Evolutionary conservation across 2,329 filamentous ascomycete species (phyloP), one percentile per base, ranked within the genome.

Genomic region (Amylocarpus encephaloides): DNA sequence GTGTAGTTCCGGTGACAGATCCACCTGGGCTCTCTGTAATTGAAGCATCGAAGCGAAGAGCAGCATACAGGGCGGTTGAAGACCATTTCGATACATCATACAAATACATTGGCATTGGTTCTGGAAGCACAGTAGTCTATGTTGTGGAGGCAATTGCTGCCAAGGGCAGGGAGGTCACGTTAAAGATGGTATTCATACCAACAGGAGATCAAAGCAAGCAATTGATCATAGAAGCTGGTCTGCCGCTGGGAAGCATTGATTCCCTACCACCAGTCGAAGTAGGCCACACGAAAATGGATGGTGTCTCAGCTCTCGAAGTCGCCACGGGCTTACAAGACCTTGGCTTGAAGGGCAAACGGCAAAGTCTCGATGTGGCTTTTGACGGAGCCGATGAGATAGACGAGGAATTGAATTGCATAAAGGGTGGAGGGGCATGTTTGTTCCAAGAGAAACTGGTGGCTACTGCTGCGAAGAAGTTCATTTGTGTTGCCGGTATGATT

Each of bases 361-460:
- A 70, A 52, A 70, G 83, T 65, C 77, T 98, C 26, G 92, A 97
- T 63, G 86, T 97, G 15, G 88, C 87, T 44, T 98, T 98, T 66
- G 93, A 98, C 65, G 93, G 93, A 48, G 93, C 93, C 3, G 93
- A 98, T 67, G 93, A 98, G 73, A 90, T 98, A 30, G 93, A 98
- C 66, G 83, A 88, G 42, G 87, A 94, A 46, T 72, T 98, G 53
- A 98, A 97, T 70, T 89, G 92, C 66, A 97, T 98, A 73, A 97
- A 97, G 74, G 93, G 93, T 48, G 93, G 93, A 44, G 93, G 93
- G 51, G 93, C 90, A n/a, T 98, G 93, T 70, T 72, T 97, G 50
- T 95, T 95, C 73, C 93, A 97, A 70, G 93, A 98, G 73, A 98
- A 98, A 74, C 76, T 98, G 33, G 91, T 98, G 4, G 91, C 91